These are phyloP conservation scores for Candida andamanensis DNA, from an alignment of 805 yeast species.

Conservation along the genomic window DNA sequence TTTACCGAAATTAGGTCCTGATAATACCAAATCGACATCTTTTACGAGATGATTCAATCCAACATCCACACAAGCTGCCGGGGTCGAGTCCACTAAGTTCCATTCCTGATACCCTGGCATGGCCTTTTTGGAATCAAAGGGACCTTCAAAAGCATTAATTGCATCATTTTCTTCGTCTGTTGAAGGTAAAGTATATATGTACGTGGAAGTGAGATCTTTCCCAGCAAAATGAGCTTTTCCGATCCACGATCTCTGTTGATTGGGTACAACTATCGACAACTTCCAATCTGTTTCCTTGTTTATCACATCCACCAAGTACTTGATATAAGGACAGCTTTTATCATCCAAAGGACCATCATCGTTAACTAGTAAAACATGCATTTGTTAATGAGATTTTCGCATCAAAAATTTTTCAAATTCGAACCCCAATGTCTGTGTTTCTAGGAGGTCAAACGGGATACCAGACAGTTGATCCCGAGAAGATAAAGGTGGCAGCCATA, in stretches of 20 bases:
- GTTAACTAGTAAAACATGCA: constrained; percentile 67
- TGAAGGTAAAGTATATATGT: constrained; percentile 49
- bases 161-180: constrained; percentile 45
- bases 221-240: constrained; percentile 96
- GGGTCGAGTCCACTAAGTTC: constrained; percentile 87
- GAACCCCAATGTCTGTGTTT: constrained; percentile 54
- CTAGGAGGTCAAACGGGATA: constrained; percentile 44
- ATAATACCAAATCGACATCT: constrained; percentile 67
- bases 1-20: constrained; percentile 96
- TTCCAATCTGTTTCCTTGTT: constrained; percentile 71
- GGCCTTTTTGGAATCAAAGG: constrained; percentile 50
- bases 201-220: constrained; percentile 52
- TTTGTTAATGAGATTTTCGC: constrained; percentile 10
- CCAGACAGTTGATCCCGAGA: constrained; percentile 49
- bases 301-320: constrained; percentile 71
- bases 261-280: constrained; percentile 77
- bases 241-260: constrained; percentile 89
- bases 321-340: constrained; percentile 76
- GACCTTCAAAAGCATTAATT: constrained; percentile 57
- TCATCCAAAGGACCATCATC: constrained; percentile 95
- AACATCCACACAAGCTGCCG: constrained; percentile 91
- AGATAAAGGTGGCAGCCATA: constrained; percentile 56
- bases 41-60: constrained; percentile 69
- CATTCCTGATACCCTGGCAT: constrained; percentile 59
- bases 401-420: not conserved